Evolutionary conservation across 106 monocot genomes (phyloP), one percentile per base, ranked within the genome.

Genomic region (Dendrobium huoshanense): DNA sequence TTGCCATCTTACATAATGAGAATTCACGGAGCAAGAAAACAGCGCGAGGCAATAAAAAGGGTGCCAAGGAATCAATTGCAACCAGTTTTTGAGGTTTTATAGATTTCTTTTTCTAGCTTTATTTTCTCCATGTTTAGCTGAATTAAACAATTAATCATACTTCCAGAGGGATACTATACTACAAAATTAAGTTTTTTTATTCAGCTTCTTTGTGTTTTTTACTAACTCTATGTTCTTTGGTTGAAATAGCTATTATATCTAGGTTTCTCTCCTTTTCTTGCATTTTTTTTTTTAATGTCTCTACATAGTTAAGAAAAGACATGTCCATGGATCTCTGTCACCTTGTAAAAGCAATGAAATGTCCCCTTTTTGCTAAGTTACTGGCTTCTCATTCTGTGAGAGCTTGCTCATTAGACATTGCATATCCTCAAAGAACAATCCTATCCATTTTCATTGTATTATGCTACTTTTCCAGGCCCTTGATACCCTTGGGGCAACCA

Each of bases 1-100:
- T 84, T 99, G 74, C 98, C 98, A 80, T 95, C 95, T 55, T 88
- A 88, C 64, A 79, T 99, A 29, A 99, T 99, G 98, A 89, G 98
- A 33, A 93, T 67, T 61, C 98, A 93, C 86, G 98, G 98, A 61
- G 84, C 95, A 84, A 89, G 83, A 74, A 95, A 93, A 64, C 95
- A 95, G 79, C 88, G 91, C 19, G 90, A 91, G 68, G 91, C 98
- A 58, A 78, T 99, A 45, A 99, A 88, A 82, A 93, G 84, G 78
- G 80, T 86, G 64, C 89, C 98, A 82, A 86, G 61, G 54, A 84
- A 84, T 49, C 95, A 99, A 85, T 80, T 99, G 87, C 85, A 89
- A 81, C 56, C 56, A 15, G 86, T 95, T 83, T 99, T 89, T 85
- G 91, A 95, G 92, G 98, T 99, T 76, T 79, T 83, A 54, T 56